phyloP scores from a whole-genome alignment of 352 stramenopile species.

The Globisporangium viniferum region DNA sequence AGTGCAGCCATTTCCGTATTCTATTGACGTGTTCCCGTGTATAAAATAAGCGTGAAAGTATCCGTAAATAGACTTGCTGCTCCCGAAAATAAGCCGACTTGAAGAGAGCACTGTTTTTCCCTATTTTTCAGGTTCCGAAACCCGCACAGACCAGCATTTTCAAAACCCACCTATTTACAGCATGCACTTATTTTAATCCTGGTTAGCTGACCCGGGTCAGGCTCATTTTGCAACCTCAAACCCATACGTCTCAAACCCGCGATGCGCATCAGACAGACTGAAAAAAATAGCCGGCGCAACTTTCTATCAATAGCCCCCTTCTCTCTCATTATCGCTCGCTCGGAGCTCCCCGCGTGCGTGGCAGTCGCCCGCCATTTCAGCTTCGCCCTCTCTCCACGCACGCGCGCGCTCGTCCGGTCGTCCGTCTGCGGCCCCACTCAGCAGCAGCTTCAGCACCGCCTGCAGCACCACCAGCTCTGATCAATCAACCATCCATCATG shows the following conservation, averaged over 20 bases:
- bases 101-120: neutral
- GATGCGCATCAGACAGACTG: neutral
- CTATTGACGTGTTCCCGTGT: no score
- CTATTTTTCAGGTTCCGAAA: neutral
- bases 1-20: no score
- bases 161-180: neutral
- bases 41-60: no score
- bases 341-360: conserved; percentile 2
- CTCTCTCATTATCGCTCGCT: conserved; percentile 5
- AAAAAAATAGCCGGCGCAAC: conserved; percentile 4
- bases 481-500: neutral
- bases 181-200: neutral
- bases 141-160: neutral
- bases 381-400: conserved; percentile 1
- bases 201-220: neutral
- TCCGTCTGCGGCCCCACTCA: neutral
- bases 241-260: neutral
- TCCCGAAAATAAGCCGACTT: no score
- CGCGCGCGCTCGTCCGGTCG: neutral
- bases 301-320: neutral
- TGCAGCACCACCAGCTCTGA: neutral
- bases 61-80: no score
- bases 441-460: neutral
- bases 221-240: neutral
- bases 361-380: conserved; percentile 6